Percentiles rank a stretch among this genome's conserved stretches.
These are phyloP conservation scores for Penicillium canariense DNA, from an alignment of 495 filamentous ascomycete genomes.

Conservation along the genomic window DNA sequence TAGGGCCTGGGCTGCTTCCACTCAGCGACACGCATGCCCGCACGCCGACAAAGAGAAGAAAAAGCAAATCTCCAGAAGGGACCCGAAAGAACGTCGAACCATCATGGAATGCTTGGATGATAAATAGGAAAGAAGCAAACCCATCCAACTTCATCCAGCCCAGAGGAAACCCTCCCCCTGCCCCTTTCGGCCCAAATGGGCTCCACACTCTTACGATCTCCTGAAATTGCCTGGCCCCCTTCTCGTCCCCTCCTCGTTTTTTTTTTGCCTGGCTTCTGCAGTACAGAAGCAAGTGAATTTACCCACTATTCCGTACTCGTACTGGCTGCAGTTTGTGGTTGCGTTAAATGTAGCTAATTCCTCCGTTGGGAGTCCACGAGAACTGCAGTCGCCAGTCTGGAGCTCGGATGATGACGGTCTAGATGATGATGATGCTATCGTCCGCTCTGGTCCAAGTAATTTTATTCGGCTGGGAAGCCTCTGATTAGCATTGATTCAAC, in stretches of 20 bases:
- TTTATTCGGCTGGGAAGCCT: too few species aligned
- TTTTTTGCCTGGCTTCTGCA: background rate
- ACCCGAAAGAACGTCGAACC: too few species aligned
- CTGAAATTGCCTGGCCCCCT: slow-evolving; percentile 11
- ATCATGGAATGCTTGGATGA: background rate
- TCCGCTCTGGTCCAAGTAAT: too few species aligned
- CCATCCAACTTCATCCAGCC: background rate
- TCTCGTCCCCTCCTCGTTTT: background rate
- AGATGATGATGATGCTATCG: too few species aligned
- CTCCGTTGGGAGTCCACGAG: too few species aligned
- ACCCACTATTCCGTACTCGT: too few species aligned
- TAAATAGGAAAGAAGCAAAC: background rate
- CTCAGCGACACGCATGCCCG: background rate
- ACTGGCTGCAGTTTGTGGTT: too few species aligned
- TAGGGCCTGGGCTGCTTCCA: background rate
- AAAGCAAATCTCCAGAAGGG: background rate
- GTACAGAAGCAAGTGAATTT: too few species aligned
- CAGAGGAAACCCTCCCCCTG: background rate
- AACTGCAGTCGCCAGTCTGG: too few species aligned
- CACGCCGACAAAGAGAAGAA: background rate
- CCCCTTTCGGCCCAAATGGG: slow-evolving; percentile 3
- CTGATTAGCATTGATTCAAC: too few species aligned
- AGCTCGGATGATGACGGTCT: too few species aligned
- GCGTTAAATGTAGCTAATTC: too few species aligned
- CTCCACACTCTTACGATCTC: slow-evolving; percentile 7